phyloP scores from a whole-genome alignment of 306 rosid genomes.

The Elaeagnus macrophylla region DNA sequence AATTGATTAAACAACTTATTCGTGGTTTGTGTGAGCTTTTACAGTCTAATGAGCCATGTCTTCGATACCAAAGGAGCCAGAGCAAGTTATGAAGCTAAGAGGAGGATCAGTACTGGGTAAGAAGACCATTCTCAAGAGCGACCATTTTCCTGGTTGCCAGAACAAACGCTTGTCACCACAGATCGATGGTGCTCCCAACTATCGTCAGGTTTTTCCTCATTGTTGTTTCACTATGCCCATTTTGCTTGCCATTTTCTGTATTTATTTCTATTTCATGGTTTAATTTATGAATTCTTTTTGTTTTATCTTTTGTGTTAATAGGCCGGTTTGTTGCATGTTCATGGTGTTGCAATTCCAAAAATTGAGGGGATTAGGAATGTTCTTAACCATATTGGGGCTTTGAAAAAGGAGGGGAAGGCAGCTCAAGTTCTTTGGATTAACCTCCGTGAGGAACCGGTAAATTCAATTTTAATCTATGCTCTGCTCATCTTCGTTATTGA shows the following conservation, averaged over 20 bases:
- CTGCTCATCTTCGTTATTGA: background rate
- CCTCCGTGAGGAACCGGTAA: constrained; percentile 40
- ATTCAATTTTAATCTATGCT: background rate
- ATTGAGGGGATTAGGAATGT: too few species aligned
- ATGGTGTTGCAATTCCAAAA: too few species aligned
- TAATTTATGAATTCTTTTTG: too few species aligned
- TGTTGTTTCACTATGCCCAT: too few species aligned
- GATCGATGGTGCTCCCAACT: constrained; percentile 96
- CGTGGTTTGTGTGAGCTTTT: background rate
- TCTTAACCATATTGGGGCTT: too few species aligned
- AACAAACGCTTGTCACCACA: constrained; percentile 78
- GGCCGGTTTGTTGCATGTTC: too few species aligned
- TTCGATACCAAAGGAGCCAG: constrained; percentile 54
- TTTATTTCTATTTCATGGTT: too few species aligned
- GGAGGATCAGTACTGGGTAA: constrained; percentile 83
- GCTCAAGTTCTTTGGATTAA: too few species aligned
- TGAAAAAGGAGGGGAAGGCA: too few species aligned
- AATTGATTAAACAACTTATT: too few species aligned
- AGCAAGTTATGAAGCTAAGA: constrained; percentile 73
- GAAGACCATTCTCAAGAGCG: constrained; percentile 87
- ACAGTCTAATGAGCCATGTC: constrained; percentile 9
- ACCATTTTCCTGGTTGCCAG: constrained; percentile 97
- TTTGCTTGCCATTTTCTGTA: too few species aligned
- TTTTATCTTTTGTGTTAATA: too few species aligned
- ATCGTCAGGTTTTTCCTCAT: constrained; percentile 48